A percentile compares a stretch with the other conserved stretches of the same genome.
Evolutionary conservation across 2,329 filamentous ascomycete species (phyloP).

Genomic region (Sphaerulina populicola): DNA sequence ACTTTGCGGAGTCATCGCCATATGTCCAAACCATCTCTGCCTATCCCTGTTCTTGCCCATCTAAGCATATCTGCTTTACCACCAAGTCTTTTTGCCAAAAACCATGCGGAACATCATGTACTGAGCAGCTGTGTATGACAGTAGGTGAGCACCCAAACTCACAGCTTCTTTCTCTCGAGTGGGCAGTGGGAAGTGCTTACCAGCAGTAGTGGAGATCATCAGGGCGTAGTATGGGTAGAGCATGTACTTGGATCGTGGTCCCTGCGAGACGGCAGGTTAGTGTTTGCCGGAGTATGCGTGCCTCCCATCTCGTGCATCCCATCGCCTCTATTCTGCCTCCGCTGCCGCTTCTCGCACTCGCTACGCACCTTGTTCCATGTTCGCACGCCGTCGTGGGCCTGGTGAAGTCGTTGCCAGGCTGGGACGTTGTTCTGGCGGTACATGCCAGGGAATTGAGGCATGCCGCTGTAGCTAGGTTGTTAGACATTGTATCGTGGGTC

Average conservation of each 20-base stretch:
- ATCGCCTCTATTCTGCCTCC: not conserved
- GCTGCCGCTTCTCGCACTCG: slow-evolving; percentile 4
- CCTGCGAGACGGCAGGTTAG: slow-evolving; percentile 37
- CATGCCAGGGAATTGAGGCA: slow-evolving; percentile 38
- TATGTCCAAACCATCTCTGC: not conserved
- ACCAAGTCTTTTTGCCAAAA: slow-evolving; percentile 73
- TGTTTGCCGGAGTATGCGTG: slow-evolving; percentile 1
- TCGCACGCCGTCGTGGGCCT: slow-evolving; percentile 62
- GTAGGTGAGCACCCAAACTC: slow-evolving; percentile 1
- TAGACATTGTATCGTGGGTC: slow-evolving; percentile 1
- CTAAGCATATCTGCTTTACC: slow-evolving; percentile 2
- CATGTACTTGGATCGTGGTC: slow-evolving; percentile 56
- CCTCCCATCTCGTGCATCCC: not conserved
- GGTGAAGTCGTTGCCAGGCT: slow-evolving; percentile 65
- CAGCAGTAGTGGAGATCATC: slow-evolving; percentile 35
- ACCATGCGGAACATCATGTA: slow-evolving; percentile 69
- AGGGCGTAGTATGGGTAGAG: slow-evolving; percentile 60
- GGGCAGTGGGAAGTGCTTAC: slow-evolving; percentile 42
- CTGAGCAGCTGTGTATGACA: slow-evolving; percentile 38
- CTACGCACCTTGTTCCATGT: slow-evolving; percentile 69
- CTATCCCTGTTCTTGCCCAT: not conserved
- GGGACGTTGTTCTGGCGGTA: slow-evolving; percentile 71
- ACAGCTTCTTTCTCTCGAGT: not conserved
- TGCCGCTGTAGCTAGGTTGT: slow-evolving; percentile 6
- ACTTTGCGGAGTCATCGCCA: not conserved